Conservation (phyloP, 2,329 filamentous ascomycete species). For the Epicoccum nigrum region DNA sequence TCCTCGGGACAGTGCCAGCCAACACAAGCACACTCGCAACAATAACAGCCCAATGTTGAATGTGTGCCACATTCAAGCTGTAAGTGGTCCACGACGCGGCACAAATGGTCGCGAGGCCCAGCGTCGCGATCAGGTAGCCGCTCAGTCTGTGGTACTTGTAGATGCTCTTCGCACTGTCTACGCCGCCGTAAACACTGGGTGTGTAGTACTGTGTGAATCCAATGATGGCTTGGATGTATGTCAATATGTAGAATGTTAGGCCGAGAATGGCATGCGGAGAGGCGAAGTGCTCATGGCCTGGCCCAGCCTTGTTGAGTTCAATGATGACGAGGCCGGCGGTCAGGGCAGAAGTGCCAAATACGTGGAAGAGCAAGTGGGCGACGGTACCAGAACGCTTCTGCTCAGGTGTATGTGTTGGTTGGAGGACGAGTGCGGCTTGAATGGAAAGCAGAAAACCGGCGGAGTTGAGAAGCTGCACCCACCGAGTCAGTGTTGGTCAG, state of each 20-base stretch:
- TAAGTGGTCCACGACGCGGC: slow-evolving; percentile 80
- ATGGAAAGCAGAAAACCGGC: slow-evolving; percentile 75
- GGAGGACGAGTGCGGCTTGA: slow-evolving; percentile 82
- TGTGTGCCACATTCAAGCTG: slow-evolving; percentile 69
- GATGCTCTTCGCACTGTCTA: slow-evolving; percentile 77
- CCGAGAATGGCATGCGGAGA: slow-evolving; percentile 84
- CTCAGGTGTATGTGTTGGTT: slow-evolving; percentile 78
- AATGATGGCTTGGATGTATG: slow-evolving; percentile 75
- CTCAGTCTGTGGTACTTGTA: slow-evolving; percentile 88
- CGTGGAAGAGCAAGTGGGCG: slow-evolving; percentile 73
- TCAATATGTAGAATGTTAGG: slow-evolving; percentile 71
- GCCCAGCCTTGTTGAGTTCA: slow-evolving; percentile 81
- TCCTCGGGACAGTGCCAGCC: slow-evolving; percentile 74
- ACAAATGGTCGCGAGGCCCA: slow-evolving; percentile 75
- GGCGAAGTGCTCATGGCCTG: slow-evolving; percentile 73
- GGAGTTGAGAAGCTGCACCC: slow-evolving; percentile 58
- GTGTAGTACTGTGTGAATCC: slow-evolving; percentile 83
- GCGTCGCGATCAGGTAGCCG: slow-evolving; percentile 74
- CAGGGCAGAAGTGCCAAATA: slow-evolving; percentile 66
- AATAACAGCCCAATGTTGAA: slow-evolving; percentile 78
- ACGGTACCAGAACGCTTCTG: slow-evolving; percentile 72
- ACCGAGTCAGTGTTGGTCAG: slow-evolving; percentile 12
- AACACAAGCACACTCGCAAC: slow-evolving; percentile 70
- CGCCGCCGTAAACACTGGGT: slow-evolving; percentile 76
- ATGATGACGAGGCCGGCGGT: slow-evolving; percentile 72